Base-by-base conservation (phyloP, 352 stramenopile species). In the Plasmopara halstedii region DNA sequence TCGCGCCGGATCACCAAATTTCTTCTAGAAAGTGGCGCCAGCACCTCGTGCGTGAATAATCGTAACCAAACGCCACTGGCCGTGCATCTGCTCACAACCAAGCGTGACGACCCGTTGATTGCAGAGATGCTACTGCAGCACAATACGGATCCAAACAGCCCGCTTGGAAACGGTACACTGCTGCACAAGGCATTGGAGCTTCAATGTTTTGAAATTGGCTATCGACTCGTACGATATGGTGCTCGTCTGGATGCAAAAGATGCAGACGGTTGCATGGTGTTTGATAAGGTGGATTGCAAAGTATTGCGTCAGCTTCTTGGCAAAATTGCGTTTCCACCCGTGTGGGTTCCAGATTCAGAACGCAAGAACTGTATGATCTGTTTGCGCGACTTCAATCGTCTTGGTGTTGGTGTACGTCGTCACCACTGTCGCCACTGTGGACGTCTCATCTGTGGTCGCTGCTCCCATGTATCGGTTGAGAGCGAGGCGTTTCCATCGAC, bases 341-440 rank as follows among this genome's bases (percentile, higher is more conserved):
- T 94, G 56, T 94, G 82, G 82, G 62, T 94, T 8, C 73, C 77
- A 0, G 70, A 94, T 50, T 62, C 69, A 14, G 79, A 88, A 37
- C 73, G 77, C 34, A 64, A 71, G 38, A 62, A 57, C 46, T 94
- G 82, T 57, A 94, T 94, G 79, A 62, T 79, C n/a, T 91, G 82
- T 53, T 56, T 70, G 43, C 75, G 75, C 37, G 70, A 73, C 55
- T 93, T 93, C 45, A 82, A 62, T 15, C 60, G 58, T 20, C 56
- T 92, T 2, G 56, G 56, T 18, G 50, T 91, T 10, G 78, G 74
- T 29, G 65, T 85, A 20, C 76, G 80, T 34, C 82, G 82, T 18
- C 82, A 94, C 53, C 82, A 94, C 60, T 94, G 82, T 52, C 82
- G 83, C 11, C 83, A 88, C 63, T 94, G 83, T 49, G 83, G 81